These are phyloP conservation scores for Pyrenochaeta sp. DNA, from an alignment of 2,329 filamentous ascomycete species.

Conservation along the genomic window DNA sequence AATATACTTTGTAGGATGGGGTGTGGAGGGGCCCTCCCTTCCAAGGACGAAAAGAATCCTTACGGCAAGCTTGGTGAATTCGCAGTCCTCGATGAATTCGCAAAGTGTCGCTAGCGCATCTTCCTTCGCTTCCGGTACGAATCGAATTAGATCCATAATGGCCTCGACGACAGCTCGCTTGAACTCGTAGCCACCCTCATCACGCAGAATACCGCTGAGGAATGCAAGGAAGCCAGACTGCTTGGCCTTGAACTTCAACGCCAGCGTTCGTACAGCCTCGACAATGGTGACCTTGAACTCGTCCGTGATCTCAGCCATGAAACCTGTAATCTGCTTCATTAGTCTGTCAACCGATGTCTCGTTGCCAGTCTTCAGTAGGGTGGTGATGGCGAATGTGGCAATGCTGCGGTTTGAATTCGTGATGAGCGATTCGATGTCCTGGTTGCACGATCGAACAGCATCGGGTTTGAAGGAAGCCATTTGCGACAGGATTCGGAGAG, in stretches of 20 bases:
- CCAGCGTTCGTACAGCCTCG: slow-evolving; percentile 94
- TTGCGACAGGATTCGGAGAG: slow-evolving; percentile 93
- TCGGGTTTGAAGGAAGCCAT: slow-evolving; percentile 97
- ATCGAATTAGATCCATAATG: slow-evolving; percentile 99
- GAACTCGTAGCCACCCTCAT: slow-evolving; percentile 98
- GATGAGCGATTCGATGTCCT: slow-evolving; percentile 95
- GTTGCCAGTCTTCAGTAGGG: slow-evolving; percentile 96
- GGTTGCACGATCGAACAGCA: slow-evolving; percentile 92
- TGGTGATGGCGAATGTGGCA: slow-evolving; percentile 97
- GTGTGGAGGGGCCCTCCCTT: slow-evolving; percentile 92
- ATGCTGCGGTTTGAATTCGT: slow-evolving; percentile 97
- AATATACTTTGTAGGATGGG: slow-evolving; percentile 97
- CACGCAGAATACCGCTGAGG: slow-evolving; percentile 93
- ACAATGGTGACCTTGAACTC: slow-evolving; percentile 99
- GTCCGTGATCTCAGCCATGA: slow-evolving; percentile 99
- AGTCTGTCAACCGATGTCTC: slow-evolving; percentile 95
- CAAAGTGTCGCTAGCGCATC: slow-evolving; percentile 92
- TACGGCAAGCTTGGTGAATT: slow-evolving; percentile 97
- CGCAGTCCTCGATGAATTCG: slow-evolving; percentile 99
- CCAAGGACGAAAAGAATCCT: slow-evolving; percentile 94
- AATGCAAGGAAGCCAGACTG: slow-evolving; percentile 98
- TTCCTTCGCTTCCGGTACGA: slow-evolving; percentile 86
- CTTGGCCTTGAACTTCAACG: slow-evolving; percentile 97
- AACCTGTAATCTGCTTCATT: slow-evolving; percentile 98
- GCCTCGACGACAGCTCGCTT: slow-evolving; percentile 97